Percentiles rank a stretch among this genome's conserved stretches.
These are phyloP conservation scores for Hortaea sp. DNA, from an alignment of 2,329 filamentous ascomycete genomes.

Conservation along the genomic window DNA sequence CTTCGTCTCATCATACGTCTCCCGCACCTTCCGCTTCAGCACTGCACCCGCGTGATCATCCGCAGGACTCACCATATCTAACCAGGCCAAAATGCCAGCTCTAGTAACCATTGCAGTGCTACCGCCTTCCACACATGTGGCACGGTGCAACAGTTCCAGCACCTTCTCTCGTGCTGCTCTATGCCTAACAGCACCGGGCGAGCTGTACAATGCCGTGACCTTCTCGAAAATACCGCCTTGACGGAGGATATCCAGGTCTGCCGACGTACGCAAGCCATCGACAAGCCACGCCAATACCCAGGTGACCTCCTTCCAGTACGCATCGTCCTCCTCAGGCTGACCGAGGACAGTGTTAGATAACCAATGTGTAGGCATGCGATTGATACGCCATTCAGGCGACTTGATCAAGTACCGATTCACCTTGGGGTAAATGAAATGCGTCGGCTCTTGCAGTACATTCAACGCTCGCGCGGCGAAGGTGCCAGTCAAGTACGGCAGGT, in stretches of 20 bases:
- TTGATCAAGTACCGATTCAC: conserved; percentile 75
- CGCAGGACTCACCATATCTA: conserved; percentile 43
- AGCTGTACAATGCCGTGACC: conserved; percentile 57
- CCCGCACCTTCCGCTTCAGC: conserved; percentile 51
- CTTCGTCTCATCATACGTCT: conserved; percentile 57
- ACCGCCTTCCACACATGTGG: conserved; percentile 57
- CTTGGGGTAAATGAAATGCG: conserved; percentile 77
- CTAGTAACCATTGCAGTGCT: conserved; percentile 74
- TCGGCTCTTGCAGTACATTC: conserved; percentile 60
- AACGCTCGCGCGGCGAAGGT: conserved; percentile 65
- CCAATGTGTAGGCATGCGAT: conserved; percentile 48
- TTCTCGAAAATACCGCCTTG: conserved; percentile 63
- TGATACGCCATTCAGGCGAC: conserved; percentile 61
- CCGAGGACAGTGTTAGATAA: conserved; percentile 64
- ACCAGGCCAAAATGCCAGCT: conserved; percentile 65
- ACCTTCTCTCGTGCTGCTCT: conserved; percentile 48
- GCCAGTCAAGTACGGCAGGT: conserved; percentile 61
- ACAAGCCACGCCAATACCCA: conserved; percentile 67
- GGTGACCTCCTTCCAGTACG: conserved; percentile 59
- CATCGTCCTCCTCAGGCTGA: conserved; percentile 62
- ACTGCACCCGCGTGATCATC: conserved; percentile 37
- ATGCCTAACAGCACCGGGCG: conserved; percentile 52
- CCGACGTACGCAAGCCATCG: conserved; percentile 50
- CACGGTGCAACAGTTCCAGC: conserved; percentile 51
- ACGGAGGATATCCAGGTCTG: conserved; percentile 52